Conservation (phyloP, 2,329 filamentous ascomycete species). For the Pestalotiopsis sp. region DNA sequence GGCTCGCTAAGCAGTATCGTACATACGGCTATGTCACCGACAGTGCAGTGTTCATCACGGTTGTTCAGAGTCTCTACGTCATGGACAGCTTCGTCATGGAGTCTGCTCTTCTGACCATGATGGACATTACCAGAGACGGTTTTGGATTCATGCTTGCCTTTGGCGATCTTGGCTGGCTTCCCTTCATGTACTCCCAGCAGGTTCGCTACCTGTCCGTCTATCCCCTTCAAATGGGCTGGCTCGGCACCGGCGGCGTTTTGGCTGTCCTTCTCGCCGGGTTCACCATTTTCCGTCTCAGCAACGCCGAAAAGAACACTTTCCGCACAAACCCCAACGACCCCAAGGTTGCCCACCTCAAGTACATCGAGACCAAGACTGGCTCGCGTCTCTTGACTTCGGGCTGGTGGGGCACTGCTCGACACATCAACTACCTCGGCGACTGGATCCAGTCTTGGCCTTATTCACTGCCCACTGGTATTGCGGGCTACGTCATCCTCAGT, state of each 20-base stretch:
- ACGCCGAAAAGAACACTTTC: conserved; percentile 95
- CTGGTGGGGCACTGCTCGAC: conserved; percentile 91
- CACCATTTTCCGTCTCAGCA: conserved; percentile 89
- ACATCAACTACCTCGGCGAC: conserved; percentile 96
- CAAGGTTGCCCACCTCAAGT: conserved; percentile 76
- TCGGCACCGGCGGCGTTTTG: conserved; percentile 67
- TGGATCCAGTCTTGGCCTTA: conserved; percentile 95
- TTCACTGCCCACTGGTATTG: conserved; percentile 81
- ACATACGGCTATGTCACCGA: conserved; percentile 83
- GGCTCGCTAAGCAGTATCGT: conserved; percentile 85
- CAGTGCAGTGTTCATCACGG: conserved; percentile 78
- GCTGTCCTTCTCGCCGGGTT: conserved; percentile 75
- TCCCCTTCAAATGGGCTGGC: conserved; percentile 75
- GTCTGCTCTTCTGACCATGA: conserved; percentile 85
- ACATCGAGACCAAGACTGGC: conserved; percentile 82
- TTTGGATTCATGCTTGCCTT: conserved; percentile 96
- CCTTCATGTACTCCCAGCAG: conserved; percentile 85
- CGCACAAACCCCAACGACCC: conserved; percentile 84
- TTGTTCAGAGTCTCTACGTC: conserved; percentile 80
- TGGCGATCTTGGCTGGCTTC: conserved; percentile 90
- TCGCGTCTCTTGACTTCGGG: conserved; percentile 81
- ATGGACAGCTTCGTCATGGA: conserved; percentile 89
- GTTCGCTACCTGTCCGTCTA: conserved; percentile 83
- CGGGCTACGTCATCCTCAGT: conserved; percentile 75
- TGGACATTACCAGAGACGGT: conserved; percentile 90